Base-by-base conservation (phyloP, 345 rosid genomes). In the Kernera saxatilis region DNA sequence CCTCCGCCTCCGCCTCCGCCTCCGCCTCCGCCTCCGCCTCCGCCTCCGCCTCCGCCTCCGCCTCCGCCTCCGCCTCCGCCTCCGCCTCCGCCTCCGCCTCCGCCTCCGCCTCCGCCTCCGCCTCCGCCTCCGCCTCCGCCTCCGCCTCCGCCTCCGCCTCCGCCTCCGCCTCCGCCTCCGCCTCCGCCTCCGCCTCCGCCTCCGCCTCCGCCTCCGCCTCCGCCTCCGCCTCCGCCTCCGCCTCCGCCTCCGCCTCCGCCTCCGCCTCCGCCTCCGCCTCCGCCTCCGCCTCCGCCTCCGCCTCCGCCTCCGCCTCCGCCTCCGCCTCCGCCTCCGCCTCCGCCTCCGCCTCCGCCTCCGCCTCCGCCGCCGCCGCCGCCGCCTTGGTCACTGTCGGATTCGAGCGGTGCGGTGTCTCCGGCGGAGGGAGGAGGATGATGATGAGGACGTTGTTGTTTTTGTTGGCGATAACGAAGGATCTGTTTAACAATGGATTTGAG, bases 401-500 rank as follows among this genome's bases (percentile, higher is more conserved):
- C 6, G 21, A 39, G 53, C n/a, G 73, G 69, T 30, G 21, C n/a
- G 25, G 67, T 35, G 2, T 55, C 67, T 55, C 41, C 78, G n/a
- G 39, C 7, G 4, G 56, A 6, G 6, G 33, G 73, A 60, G 60
- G 23, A 17, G 71, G 59, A 30, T 9, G 64, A 27, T 12, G 54
- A 57, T 51, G 67, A 17, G 65, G 70, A 10, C 51, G 75, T 59
- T 60, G 56, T 55, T 59, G 63, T 56, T 69, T 65, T 36, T 64
- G 75, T n/a, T n/a, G 65, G 50, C 25, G 77, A 66, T 37, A 65
- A 41, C 40, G 71, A 35, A 77, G 63, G 11, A 86, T 40, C 0
- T 82, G 85, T 80, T 88, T 88, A 63, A 91, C 69, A 9, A 84
- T 25, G 6, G 67, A 21, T 66, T 91, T 91, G 30, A 91, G 83